These are phyloP conservation scores for Flagelloscypha sp. DNA, from an alignment of 768 basidiomycete genomes.

Conservation along the genomic window DNA sequence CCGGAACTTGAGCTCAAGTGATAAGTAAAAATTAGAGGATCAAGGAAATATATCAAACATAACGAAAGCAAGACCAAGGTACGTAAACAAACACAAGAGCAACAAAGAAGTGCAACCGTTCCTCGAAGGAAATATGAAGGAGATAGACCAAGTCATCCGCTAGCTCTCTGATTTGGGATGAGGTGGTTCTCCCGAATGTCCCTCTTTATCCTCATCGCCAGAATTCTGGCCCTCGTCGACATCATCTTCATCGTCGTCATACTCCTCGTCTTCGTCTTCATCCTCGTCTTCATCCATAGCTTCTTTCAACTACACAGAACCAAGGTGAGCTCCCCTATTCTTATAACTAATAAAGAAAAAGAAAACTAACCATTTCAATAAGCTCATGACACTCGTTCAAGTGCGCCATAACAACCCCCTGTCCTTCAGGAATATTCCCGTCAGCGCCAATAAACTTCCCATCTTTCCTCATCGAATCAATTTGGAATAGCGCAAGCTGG, in stretches of 20 bases:
- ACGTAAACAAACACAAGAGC: too few relatives aligned
- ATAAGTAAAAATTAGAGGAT: too few relatives aligned
- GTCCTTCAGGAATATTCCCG: slow-evolving; percentile 88
- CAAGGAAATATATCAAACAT: too few relatives aligned
- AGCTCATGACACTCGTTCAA: slow-evolving; percentile 94
- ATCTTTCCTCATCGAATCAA: slow-evolving; percentile 87
- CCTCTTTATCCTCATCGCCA: slow-evolving; percentile 1
- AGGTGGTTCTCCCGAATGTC: too few relatives aligned
- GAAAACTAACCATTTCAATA: slow-evolving; percentile 72
- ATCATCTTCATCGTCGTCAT: slow-evolving; percentile 43
- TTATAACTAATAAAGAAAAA: slow-evolving; percentile 1
- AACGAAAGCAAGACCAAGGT: too few relatives aligned
- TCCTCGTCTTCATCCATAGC: slow-evolving; percentile 71
- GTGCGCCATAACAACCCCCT: slow-evolving; percentile 93
- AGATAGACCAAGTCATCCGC: too few relatives aligned
- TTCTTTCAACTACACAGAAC: slow-evolving; percentile 54
- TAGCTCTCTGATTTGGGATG: too few relatives aligned
- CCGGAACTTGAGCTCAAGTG: too few relatives aligned
- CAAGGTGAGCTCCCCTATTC: slow-evolving; percentile 1
- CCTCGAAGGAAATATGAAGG: too few relatives aligned
- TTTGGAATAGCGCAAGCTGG: slow-evolving; percentile 90
- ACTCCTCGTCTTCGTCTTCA: slow-evolving; percentile 42
- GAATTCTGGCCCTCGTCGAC: slow-evolving; percentile 7
- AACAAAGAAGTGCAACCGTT: too few relatives aligned
- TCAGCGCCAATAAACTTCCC: slow-evolving; percentile 89